Evolutionary conservation across 1,284 basidiomycete species (phyloP).

Genomic region (Uromyces viciae-fabae): DNA sequence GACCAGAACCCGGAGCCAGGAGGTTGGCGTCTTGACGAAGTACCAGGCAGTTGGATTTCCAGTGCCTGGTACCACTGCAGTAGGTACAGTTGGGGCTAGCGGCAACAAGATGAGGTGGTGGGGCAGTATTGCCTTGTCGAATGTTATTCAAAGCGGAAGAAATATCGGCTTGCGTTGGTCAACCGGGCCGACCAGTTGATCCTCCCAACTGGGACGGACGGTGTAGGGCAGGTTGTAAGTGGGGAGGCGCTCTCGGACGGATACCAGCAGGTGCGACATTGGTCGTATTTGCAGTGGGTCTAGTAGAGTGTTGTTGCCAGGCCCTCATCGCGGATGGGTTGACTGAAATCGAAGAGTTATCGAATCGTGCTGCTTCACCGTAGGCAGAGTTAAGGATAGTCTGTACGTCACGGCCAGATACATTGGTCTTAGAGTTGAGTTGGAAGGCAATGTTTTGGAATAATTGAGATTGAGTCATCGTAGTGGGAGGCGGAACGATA

Average conservation of each 20-base stretch:
- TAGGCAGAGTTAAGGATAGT: background rate
- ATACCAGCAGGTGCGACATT: no score
- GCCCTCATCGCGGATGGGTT: background rate
- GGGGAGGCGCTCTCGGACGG: no score
- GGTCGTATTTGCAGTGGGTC: background rate
- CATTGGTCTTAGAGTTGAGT: background rate
- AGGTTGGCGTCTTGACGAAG: background rate
- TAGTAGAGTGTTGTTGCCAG: background rate
- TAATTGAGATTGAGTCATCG: background rate
- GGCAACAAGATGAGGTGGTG: background rate
- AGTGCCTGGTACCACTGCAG: background rate
- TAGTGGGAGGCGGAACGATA: background rate
- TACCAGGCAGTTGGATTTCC: background rate
- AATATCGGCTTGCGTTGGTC: background rate
- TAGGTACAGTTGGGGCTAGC: background rate
- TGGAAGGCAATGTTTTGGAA: background rate
- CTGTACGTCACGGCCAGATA: background rate
- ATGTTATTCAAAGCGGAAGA: background rate
- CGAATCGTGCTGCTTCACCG: background rate
- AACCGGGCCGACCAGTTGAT: background rate
- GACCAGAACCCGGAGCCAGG: no score
- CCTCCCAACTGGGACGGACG: no score
- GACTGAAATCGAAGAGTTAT: background rate
- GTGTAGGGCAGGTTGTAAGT: no score
- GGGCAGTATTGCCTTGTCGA: background rate